A percentile compares a stretch with the other conserved stretches of the same genome.
Conservation (phyloP, 495 filamentous ascomycete genomes). For the Penicillium riverlandense region DNA sequence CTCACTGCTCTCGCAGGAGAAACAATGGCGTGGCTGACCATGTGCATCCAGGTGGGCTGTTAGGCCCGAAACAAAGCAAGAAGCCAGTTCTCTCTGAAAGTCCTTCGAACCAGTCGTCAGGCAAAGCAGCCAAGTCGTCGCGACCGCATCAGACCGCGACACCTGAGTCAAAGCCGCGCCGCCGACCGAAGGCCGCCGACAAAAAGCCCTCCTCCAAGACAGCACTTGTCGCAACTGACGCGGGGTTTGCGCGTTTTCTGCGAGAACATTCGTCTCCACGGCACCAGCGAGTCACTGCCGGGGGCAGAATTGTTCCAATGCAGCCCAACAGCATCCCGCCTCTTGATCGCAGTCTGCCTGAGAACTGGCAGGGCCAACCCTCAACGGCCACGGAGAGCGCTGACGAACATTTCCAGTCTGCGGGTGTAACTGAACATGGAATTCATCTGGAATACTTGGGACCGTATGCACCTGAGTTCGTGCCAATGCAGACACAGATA, state of each 20-base stretch:
- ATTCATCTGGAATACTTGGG: too few species aligned
- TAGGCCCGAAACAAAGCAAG: background rate
- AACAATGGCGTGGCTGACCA: background rate
- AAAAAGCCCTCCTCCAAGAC: slow-evolving; percentile 13
- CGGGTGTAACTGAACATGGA: too few species aligned
- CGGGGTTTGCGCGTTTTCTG: slow-evolving; percentile 45
- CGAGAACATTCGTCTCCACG: slow-evolving; percentile 54
- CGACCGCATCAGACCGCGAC: slow-evolving; percentile 1
- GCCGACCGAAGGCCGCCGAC: slow-evolving; percentile 8
- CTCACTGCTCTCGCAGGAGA: background rate
- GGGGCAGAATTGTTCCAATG: slow-evolving; percentile 56
- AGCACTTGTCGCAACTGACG: slow-evolving; percentile 19
- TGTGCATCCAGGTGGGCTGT: slow-evolving; percentile 1
- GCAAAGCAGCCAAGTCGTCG: background rate
- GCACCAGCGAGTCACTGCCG: slow-evolving; percentile 56
- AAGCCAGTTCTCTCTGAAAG: slow-evolving; percentile 1
- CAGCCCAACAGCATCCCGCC: slow-evolving; percentile 14
- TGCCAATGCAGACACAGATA: too few species aligned
- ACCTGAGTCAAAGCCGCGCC: background rate
- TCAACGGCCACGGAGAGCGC: slow-evolving; percentile 1
- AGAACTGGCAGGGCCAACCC: background rate
- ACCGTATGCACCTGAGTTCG: too few species aligned
- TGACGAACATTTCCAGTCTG: too few species aligned
- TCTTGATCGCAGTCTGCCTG: slow-evolving; percentile 1
- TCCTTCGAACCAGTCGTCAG: slow-evolving; percentile 1